Conservation (phyloP, 345 rosid genomes). For the Eutrema japonicum region DNA sequence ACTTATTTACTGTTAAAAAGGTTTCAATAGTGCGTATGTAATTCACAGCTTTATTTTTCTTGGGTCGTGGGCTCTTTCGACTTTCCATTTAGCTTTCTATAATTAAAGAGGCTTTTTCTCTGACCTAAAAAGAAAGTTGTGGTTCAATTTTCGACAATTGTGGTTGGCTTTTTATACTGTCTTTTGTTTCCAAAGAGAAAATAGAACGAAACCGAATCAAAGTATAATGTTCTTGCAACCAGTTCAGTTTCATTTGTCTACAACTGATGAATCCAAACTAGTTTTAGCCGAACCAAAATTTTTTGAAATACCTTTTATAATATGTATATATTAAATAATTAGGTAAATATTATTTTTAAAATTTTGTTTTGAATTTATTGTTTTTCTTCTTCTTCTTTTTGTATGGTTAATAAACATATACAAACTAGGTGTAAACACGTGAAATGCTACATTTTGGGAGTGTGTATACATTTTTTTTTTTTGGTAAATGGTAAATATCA, state of each 20-base stretch:
- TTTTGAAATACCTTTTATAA: neutral
- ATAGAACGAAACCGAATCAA: constrained; percentile 21
- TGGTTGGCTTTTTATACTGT: neutral
- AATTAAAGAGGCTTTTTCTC: constrained; percentile 36
- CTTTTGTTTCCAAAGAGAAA: neutral
- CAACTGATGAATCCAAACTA: constrained; percentile 21
- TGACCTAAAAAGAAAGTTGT: constrained; percentile 21
- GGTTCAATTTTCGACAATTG: constrained; percentile 35
- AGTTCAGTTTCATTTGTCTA: constrained; percentile 26
- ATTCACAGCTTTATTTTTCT: constrained; percentile 28
- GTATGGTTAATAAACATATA: neutral
- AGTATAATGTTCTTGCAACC: constrained; percentile 2
- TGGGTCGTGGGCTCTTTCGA: constrained; percentile 43
- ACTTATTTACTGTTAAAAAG: neutral
- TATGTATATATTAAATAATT: neutral
- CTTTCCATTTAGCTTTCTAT: constrained; percentile 36
- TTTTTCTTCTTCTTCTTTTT: neutral
- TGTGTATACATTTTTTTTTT: neutral
- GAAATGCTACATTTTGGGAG: neutral
- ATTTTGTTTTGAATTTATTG: neutral
- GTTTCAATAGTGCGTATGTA: constrained; percentile 31
- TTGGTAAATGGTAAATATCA: too few relatives aligned
- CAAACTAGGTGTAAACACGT: neutral
- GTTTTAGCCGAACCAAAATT: neutral
- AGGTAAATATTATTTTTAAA: neutral